Conservation (phyloP, 2,329 filamentous ascomycete species). For the Ophiostoma australiae region DNA sequence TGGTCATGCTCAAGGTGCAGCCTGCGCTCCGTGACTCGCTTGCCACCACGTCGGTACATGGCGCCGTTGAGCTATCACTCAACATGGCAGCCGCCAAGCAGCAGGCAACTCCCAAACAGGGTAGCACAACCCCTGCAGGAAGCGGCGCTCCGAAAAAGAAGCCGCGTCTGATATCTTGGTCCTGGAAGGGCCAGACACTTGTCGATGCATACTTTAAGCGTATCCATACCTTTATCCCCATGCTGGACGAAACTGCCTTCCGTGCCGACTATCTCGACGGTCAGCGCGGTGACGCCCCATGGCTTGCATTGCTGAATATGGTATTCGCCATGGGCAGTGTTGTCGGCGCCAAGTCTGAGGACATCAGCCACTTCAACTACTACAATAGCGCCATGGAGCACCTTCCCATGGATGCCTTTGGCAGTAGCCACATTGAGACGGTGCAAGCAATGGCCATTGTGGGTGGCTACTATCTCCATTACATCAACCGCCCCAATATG, state of each 20-base stretch:
- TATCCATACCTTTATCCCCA: constrained; percentile 65
- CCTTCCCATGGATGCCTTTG: constrained; percentile 61
- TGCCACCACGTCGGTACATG: background rate
- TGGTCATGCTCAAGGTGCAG: constrained; percentile 61
- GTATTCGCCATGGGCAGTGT: constrained; percentile 72
- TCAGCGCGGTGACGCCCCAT: constrained; percentile 60
- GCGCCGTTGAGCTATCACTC: background rate
- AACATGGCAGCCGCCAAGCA: background rate
- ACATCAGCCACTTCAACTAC: constrained; percentile 64
- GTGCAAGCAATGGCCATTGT: constrained; percentile 67
- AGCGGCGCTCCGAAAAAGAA: constrained; percentile 31
- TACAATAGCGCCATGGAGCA: constrained; percentile 64
- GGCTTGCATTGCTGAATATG: constrained; percentile 69
- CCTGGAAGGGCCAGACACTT: constrained; percentile 61
- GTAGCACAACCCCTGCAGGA: background rate
- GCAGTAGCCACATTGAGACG: constrained; percentile 66
- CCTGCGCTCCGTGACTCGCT: constrained; percentile 31
- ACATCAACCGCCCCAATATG: constrained; percentile 71
- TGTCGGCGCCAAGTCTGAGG: constrained; percentile 58
- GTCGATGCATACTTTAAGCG: constrained; percentile 73
- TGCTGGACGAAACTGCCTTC: constrained; percentile 68
- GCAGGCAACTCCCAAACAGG: background rate
- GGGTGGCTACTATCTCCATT: constrained; percentile 72
- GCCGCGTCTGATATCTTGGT: constrained; percentile 50
- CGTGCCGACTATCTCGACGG: constrained; percentile 59